Base-by-base conservation (phyloP, 768 basidiomycete genomes). In the Leccinum ochraceum region DNA sequence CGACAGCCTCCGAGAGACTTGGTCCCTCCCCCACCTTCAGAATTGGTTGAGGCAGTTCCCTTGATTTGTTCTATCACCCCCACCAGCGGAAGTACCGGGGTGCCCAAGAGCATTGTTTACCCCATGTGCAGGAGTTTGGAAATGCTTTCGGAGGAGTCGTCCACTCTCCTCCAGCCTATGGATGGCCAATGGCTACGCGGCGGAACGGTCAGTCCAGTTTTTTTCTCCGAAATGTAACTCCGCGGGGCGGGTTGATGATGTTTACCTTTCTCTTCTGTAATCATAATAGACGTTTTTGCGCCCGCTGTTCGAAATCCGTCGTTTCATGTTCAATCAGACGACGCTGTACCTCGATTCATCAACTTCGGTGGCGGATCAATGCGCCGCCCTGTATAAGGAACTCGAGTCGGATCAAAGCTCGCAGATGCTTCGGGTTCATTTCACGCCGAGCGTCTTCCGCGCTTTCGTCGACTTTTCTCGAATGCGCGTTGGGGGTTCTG, bases 141-240 rank as follows among this genome's bases (percentile, higher is more conserved):
- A 26, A 63, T 67, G 9, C 66, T 72, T 10, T 42, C 63, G 16
- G 70, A 73, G 50, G 71, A 72, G 42, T 72, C 71, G 3, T 74
- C 72, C 20, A 66, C 66, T 16, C 63, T 71, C 11, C 63, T 72
- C 17, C 63, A 65, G 39, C 65, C 69, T n/a, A 58, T 61, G 60
- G 71, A 72, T 57, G 72, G 71, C 1, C 71, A 72, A 53, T 73
- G 71, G 71, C 71, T 72, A 46, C 71, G 71, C 28, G 69, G 71
- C 46, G 71, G 71, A 59, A 73, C 69, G 56, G 71, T 73, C n/a
- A 52, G 71, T 64, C 1, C 34, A 30, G 13, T 6, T 46, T 4
- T 6, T 11, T 37, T n/a, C 0, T 24, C 9, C 2, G 6, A 37
- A 37, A 42, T 42, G 17, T 44, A 20, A 20, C 10, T 10, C n/a